Evolutionary conservation across 2,329 filamentous ascomycete species (phyloP).

Genomic region (Pseudodiploospora longispora): DNA sequence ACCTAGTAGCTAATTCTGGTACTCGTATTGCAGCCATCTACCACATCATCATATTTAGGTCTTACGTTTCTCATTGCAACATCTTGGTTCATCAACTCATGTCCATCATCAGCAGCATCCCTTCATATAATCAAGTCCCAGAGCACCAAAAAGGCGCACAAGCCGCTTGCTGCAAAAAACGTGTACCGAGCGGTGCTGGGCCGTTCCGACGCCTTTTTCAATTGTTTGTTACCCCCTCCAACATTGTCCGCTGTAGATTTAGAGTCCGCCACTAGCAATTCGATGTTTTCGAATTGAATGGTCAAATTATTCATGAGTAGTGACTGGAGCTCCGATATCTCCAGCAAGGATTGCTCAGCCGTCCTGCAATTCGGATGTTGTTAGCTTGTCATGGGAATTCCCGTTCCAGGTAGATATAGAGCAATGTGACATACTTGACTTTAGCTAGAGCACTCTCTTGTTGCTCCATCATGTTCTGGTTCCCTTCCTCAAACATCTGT

Average conservation of each 20-base stretch:
- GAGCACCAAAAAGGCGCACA: constrained; percentile 65
- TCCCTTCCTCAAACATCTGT: constrained; percentile 89
- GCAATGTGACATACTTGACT: constrained; percentile 61
- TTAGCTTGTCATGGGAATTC: not conserved
- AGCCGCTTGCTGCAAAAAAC: constrained; percentile 69
- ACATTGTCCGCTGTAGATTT: constrained; percentile 78
- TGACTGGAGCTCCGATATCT: constrained; percentile 88
- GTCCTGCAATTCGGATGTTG: constrained; percentile 42
- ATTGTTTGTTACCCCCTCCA: constrained; percentile 79
- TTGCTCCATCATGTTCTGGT: constrained; percentile 85
- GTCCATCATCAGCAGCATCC: not conserved
- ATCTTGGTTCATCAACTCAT: not conserved
- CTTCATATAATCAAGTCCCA: constrained; percentile 63
- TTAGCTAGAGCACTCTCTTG: constrained; percentile 93
- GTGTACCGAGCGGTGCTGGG: constrained; percentile 68
- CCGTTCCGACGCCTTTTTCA: constrained; percentile 72
- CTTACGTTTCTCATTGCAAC: not conserved
- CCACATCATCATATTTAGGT: no score
- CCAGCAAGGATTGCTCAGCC: constrained; percentile 81
- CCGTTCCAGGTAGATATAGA: not conserved
- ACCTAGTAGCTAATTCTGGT: no score
- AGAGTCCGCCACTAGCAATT: constrained; percentile 79
- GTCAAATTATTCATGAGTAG: constrained; percentile 79
- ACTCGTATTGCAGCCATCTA: no score
- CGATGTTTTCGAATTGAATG: constrained; percentile 81